Conservation (phyloP, 83 land plant species). For the Larix sibirica region DNA sequence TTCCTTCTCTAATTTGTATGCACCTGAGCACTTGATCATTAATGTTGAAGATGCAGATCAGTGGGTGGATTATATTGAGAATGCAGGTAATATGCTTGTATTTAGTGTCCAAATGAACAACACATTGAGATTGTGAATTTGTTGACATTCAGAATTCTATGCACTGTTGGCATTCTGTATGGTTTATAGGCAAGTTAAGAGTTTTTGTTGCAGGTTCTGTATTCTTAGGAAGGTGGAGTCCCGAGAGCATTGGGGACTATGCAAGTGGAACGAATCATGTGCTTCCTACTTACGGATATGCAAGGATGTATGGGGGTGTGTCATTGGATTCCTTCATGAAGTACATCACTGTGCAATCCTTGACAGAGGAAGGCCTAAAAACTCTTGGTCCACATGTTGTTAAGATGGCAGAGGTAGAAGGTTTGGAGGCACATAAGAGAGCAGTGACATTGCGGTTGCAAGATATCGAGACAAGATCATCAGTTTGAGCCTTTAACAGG, state of each 20-base stretch:
- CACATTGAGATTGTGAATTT: neutral
- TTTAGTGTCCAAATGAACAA: conserved; percentile 2
- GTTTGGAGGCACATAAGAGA: conserved; percentile 94
- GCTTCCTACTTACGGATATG: conserved; percentile 99
- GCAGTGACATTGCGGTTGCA: conserved; percentile 89
- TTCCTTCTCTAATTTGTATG: conserved; percentile 92
- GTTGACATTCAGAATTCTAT: neutral
- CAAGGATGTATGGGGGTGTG: conserved; percentile 94
- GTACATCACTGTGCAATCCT: conserved; percentile 92
- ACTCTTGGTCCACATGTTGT: conserved; percentile 88
- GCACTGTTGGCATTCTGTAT: neutral
- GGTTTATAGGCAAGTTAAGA: neutral
- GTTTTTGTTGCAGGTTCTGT: conserved; percentile 76
- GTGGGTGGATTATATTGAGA: conserved; percentile 87
- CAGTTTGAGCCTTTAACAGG: no score
- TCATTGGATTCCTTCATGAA: conserved; percentile 93
- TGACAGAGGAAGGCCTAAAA: conserved; percentile 86
- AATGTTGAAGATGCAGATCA: conserved; percentile 89
- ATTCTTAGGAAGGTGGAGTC: conserved; percentile 95
- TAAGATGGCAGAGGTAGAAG: conserved; percentile 98
- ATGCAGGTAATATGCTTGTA: conserved; percentile 76
- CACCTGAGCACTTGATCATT: conserved; percentile 97
- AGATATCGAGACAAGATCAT: conserved; percentile 40
- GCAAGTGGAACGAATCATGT: conserved; percentile 99
- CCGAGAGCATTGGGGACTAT: conserved; percentile 97